Percentiles rank a stretch among this genome's conserved stretches.
phyloP scores from a whole-genome alignment of 2,329 filamentous ascomycete genomes.

The Aspergillus brasiliensis region DNA sequence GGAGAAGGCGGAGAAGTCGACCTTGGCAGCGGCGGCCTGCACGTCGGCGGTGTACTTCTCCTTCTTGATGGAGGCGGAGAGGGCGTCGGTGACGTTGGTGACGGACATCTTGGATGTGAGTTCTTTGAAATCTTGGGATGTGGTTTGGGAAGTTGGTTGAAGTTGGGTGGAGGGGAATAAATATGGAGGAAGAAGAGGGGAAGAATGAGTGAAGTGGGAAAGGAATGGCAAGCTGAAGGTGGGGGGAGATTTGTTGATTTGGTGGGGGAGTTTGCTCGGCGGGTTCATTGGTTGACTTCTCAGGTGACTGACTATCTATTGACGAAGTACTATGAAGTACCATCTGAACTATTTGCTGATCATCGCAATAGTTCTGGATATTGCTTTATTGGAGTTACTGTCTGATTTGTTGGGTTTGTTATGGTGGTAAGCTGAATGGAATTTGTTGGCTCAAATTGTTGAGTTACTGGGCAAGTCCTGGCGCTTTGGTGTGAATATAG shows the following conservation, averaged over 20 bases:
- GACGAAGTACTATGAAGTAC: neutral
- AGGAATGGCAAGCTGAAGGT: slow-evolving; percentile 8
- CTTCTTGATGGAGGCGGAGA: slow-evolving; percentile 29
- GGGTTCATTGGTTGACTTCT: slow-evolving; percentile 6
- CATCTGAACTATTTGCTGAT: too few relatives aligned
- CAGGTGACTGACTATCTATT: slow-evolving; percentile 3
- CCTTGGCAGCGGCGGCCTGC: slow-evolving; percentile 27
- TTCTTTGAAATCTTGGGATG: slow-evolving; percentile 7
- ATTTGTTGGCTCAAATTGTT: too few relatives aligned
- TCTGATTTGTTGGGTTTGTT: too few relatives aligned
- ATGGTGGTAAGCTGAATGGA: too few relatives aligned
- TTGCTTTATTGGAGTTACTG: neutral
- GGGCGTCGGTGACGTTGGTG: slow-evolving; percentile 28
- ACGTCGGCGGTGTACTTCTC: slow-evolving; percentile 33
- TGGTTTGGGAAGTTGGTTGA: neutral
- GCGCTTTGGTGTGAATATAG: too few relatives aligned
- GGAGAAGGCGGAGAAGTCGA: slow-evolving; percentile 30
- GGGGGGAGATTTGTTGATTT: neutral
- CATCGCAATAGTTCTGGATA: too few relatives aligned
- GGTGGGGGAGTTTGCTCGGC: neutral
- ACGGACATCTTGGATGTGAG: slow-evolving; percentile 29
- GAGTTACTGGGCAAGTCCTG: too few relatives aligned
- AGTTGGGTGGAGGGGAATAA: slow-evolving; percentile 9
- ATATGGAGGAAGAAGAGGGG: slow-evolving; percentile 10
- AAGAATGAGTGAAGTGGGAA: slow-evolving; percentile 8